Base-by-base conservation (phyloP, 139 green algal genomes). In the Tetradesmus lagerheimii region DNA sequence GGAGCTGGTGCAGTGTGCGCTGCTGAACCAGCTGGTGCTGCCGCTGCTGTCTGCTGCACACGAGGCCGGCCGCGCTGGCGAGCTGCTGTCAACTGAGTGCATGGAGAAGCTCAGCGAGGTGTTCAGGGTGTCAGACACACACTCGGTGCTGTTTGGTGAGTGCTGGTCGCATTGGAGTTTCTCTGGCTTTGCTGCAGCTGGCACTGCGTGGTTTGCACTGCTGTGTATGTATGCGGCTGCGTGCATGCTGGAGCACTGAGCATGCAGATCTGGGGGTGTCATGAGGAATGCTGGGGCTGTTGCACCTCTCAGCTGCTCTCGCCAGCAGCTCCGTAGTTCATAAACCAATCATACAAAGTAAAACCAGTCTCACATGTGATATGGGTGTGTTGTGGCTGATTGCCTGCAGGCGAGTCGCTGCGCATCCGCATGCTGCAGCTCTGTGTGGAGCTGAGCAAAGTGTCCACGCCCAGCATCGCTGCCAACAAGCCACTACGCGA, bases 381-480 rank as follows among this genome's bases (percentile, higher is more conserved):
- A n/a, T n/a, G n/a, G n/a, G n/a, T n/a, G n/a, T 62, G 43, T 9
- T 50, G 43, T 71, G 45, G 45, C 45, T 57, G 11, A 18, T 9
- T 57, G 45, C 45, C 14, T 12, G 71, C 86, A 92, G 89, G 80
- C 57, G 93, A 95, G 86, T 86, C 64, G 16, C 62, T 95, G 84
- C 90, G 90, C 53, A 94, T 98, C 39, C 95, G 97, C 92, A 84
- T 99, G 92, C 93, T 99, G 41, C 93, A 97, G 77, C 91, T 99
- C 41, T 92, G 92, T 0, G 96, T 95, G 4, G 84, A 95, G 34
- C 91, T 99, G 20, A 95, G 99, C 53, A 94, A 97, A 90, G 83
- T 95, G 47, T 77, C 92, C 34, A 93, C 94, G 8, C 23, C 92
- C 18, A 92, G 92, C 66, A 88, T 96, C 20, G 87, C 77, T 37